Evolutionary conservation across 2,329 filamentous ascomycete species (phyloP).

Genomic region (Fusarium sp.): DNA sequence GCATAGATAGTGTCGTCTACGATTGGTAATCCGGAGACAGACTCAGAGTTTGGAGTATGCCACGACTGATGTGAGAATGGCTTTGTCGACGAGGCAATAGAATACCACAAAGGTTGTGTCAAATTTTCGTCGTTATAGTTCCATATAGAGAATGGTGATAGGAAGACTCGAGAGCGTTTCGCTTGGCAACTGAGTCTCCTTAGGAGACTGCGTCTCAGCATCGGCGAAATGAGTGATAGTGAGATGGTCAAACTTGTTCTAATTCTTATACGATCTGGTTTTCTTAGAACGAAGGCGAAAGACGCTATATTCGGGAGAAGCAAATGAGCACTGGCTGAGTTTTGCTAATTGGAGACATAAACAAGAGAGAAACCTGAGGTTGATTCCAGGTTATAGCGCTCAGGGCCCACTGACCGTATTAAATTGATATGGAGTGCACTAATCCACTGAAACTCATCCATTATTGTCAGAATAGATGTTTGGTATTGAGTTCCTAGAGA

Average conservation of each 20-base stretch:
- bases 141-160: neutral
- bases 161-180: constrained; percentile 3
- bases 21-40: constrained; percentile 25
- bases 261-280: neutral
- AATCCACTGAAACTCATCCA: neutral
- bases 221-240: constrained; percentile 8
- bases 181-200: constrained; percentile 28
- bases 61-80: constrained; percentile 22
- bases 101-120: neutral
- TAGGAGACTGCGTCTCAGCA: constrained; percentile 38
- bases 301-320: neutral
- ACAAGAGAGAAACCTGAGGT: constrained; percentile 1
- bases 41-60: neutral
- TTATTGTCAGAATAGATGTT: neutral
- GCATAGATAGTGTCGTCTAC: constrained; percentile 82
- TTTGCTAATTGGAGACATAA: neutral
- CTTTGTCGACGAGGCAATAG: neutral
- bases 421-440: neutral
- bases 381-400: neutral
- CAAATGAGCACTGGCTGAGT: neutral
- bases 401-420: neutral
- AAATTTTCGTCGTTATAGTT: neutral
- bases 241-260: neutral
- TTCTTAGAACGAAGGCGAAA: neutral
- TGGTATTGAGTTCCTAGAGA: neutral